phyloP scores from a whole-genome alignment of 805 yeast genomes.

The Lachancea waltii region DNA sequence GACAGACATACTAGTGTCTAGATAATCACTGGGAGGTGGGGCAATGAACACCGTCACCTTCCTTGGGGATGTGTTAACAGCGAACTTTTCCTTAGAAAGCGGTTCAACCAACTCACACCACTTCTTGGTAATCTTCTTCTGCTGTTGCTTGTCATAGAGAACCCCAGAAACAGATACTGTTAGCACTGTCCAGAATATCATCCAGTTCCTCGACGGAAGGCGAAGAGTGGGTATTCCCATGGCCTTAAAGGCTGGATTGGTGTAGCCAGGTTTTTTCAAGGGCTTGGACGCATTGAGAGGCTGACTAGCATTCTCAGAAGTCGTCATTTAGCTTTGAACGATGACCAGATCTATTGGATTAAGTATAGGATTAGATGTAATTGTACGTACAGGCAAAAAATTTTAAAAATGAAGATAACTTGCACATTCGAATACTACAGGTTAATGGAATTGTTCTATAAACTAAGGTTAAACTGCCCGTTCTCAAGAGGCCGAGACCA shows the following conservation, averaged over 20 bases:
- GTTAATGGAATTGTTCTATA: no score
- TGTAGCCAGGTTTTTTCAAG: conserved; percentile 15
- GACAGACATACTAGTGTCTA: conserved; percentile 64
- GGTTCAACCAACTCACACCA: conserved; percentile 58
- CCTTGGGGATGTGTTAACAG: conserved; percentile 53
- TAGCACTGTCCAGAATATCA: conserved; percentile 73
- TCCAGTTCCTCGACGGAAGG: conserved; percentile 90
- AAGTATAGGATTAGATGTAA: no score
- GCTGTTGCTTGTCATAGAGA: conserved; percentile 71
- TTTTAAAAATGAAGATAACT: no score
- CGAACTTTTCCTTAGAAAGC: conserved; percentile 44
- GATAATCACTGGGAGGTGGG: conserved; percentile 93
- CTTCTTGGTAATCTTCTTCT: conserved; percentile 52
- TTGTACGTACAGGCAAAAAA: no score
- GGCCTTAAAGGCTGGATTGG: conserved; percentile 72
- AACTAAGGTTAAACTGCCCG: no score
- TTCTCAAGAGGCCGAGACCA: no score
- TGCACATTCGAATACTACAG: no score
- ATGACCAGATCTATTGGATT: no score
- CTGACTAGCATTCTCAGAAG: background rate
- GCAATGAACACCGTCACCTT: conserved; percentile 78
- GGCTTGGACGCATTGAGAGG: background rate
- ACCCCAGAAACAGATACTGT: conserved; percentile 67
- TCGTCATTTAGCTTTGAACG: background rate
- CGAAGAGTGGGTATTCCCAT: conserved; percentile 77